Evolutionary conservation across 2,329 filamentous ascomycete species (phyloP).

Genomic region (Alternaria arbusti): DNA sequence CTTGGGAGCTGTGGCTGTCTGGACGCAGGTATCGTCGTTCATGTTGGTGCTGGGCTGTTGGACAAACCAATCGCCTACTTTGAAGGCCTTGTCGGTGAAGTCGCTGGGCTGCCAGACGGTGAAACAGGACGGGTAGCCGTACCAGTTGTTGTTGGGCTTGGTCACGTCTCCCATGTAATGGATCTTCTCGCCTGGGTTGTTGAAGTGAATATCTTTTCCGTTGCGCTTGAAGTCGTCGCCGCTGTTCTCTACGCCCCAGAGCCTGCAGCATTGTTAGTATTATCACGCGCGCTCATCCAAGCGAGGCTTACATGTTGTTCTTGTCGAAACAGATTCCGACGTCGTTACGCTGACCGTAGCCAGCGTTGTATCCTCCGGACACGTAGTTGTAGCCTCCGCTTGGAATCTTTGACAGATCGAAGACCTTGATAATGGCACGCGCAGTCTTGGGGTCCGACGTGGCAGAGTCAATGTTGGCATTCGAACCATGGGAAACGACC

Average conservation of each 20-base stretch:
- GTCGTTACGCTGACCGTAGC: slow-evolving; percentile 75
- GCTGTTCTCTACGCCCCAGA: slow-evolving; percentile 70
- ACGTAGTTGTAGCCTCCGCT: slow-evolving; percentile 55
- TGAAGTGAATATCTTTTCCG: slow-evolving; percentile 66
- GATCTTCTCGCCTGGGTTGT: slow-evolving; percentile 76
- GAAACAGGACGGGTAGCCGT: slow-evolving; percentile 74
- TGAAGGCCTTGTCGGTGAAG: slow-evolving; percentile 58
- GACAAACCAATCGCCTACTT: slow-evolving; percentile 50
- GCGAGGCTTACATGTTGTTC: slow-evolving; percentile 57
- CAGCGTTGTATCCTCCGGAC: slow-evolving; percentile 57
- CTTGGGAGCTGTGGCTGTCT: slow-evolving; percentile 50
- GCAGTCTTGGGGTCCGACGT: slow-evolving; percentile 61
- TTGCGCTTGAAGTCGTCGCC: slow-evolving; percentile 67
- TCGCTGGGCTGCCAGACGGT: slow-evolving; percentile 65
- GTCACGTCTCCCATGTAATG: slow-evolving; percentile 69
- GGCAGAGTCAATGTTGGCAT: slow-evolving; percentile 64
- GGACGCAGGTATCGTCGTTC: slow-evolving; percentile 55
- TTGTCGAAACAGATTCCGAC: slow-evolving; percentile 62
- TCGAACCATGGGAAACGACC: slow-evolving; percentile 69
- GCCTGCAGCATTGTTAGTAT: slow-evolving; percentile 17
- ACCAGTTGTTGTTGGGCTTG: slow-evolving; percentile 59
- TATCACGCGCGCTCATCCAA: slow-evolving; percentile 21
- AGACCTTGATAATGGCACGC: slow-evolving; percentile 69
- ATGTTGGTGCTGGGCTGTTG: slow-evolving; percentile 46
- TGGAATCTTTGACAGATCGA: slow-evolving; percentile 54